These are phyloP conservation scores for Wickerhamomyces bovis DNA, from an alignment of 805 yeast genomes.

Conservation along the genomic window DNA sequence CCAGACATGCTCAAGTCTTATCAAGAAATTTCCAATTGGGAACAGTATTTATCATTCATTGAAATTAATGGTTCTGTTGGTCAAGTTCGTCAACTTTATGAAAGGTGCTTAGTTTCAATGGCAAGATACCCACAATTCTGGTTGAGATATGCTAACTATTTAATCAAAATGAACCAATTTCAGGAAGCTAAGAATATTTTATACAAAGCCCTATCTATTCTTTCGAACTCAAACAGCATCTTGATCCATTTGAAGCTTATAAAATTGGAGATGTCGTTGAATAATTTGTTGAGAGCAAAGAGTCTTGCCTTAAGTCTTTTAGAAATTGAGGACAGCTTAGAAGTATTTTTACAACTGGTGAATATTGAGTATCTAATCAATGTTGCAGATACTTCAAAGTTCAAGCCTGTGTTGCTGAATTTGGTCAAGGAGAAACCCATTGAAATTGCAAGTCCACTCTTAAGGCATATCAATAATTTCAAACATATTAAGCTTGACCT, in stretches of 20 bases:
- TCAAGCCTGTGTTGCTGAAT: not conserved
- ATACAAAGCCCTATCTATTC: conserved; percentile 27
- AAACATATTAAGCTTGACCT: not conserved
- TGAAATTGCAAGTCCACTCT: not conserved
- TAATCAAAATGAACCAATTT: conserved; percentile 25
- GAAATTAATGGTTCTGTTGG: conserved; percentile 29
- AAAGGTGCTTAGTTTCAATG: conserved; percentile 42
- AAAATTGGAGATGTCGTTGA: conserved; percentile 37
- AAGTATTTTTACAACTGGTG: conserved; percentile 36
- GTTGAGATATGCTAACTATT: conserved; percentile 43
- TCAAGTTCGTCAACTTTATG: conserved; percentile 31
- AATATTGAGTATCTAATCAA: conserved; percentile 32
- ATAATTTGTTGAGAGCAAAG: conserved; percentile 32
- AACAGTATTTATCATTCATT: conserved; percentile 46
- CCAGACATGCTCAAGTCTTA: conserved; percentile 26
- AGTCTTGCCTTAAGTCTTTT: conserved; percentile 14
- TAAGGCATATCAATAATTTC: not conserved
- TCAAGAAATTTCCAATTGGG: conserved; percentile 56
- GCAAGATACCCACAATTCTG: conserved; percentile 43
- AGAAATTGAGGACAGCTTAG: conserved; percentile 28
- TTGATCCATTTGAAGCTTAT: conserved; percentile 33
- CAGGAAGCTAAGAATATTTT: conserved; percentile 35
- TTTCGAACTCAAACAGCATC: conserved; percentile 19
- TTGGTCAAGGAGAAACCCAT: not conserved
- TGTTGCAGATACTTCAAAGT: not conserved